Conservation (phyloP, 768 basidiomycete species). For the Boletus eberwhitei region DNA sequence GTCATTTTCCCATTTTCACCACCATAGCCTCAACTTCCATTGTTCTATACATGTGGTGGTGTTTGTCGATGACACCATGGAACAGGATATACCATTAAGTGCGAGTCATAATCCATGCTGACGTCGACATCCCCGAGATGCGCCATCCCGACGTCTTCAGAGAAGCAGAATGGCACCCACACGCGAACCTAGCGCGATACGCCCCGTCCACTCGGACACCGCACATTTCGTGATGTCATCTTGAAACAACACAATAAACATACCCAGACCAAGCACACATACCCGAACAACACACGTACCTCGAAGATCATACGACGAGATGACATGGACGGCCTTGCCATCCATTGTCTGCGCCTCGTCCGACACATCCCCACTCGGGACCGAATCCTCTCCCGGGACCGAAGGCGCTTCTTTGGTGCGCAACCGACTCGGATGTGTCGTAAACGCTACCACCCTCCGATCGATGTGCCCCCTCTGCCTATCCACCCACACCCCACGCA, state of each 20-base stretch:
- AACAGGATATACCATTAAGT: not conserved
- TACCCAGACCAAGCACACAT: not conserved
- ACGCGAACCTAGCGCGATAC: slow-evolving; percentile 41
- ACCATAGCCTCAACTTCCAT: slow-evolving; percentile 26
- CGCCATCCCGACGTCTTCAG: not conserved
- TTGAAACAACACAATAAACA: slow-evolving; percentile 9
- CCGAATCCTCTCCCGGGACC: not conserved
- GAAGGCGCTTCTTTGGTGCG: not conserved
- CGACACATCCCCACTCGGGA: not conserved
- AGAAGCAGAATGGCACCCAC: slow-evolving; percentile 31
- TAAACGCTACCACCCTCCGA: slow-evolving; percentile 21
- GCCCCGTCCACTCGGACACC: slow-evolving; percentile 44
- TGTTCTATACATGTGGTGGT: slow-evolving; percentile 29
- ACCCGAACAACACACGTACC: slow-evolving; percentile 14
- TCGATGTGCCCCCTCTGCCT: slow-evolving; percentile 13
- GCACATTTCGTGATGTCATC: slow-evolving; percentile 48
- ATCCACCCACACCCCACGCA: slow-evolving; percentile 26
- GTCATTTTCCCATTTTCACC: slow-evolving; percentile 24
- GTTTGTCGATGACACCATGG: not conserved
- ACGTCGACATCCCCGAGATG: not conserved
- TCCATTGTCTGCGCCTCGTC: slow-evolving; percentile 3
- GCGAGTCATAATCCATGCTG: not conserved
- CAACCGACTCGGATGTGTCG: slow-evolving; percentile 12
- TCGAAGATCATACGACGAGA: slow-evolving; percentile 29
- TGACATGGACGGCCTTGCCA: slow-evolving; percentile 12